Evolutionary conservation across 179 eudicot species (phyloP).

Genomic region (Carnegiea gigantea): DNA sequence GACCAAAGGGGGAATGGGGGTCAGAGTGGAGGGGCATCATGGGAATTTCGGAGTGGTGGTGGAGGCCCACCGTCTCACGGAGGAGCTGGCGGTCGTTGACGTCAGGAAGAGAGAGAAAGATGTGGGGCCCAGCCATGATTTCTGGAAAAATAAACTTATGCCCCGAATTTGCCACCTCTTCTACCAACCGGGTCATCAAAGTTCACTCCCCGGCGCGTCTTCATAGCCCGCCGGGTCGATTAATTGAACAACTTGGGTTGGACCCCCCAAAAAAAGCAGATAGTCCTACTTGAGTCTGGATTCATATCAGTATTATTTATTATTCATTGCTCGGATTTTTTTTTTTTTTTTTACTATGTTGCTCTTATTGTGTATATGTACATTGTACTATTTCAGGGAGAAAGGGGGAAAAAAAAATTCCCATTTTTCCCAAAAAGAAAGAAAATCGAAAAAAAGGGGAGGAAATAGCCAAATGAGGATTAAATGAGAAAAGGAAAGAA

Average conservation of each 20-base stretch:
- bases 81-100: conserved; percentile 55
- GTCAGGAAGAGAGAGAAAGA: conserved; percentile 40
- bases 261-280: background rate
- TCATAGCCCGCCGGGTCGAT: background rate
- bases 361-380: background rate
- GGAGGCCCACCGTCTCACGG: conserved; percentile 50
- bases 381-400: background rate
- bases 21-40: conserved; percentile 54
- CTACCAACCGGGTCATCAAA: conserved; percentile 12
- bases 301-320: background rate
- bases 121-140: conserved; percentile 24
- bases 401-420: background rate
- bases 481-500: too few relatives aligned
- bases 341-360: background rate
- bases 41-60: conserved; percentile 45
- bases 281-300: background rate
- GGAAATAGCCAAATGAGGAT: background rate
- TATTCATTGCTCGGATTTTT: background rate
- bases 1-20: conserved; percentile 36
- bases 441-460: background rate
- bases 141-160: conserved; percentile 37
- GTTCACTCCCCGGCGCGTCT: background rate
- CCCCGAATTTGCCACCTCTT: conserved; percentile 34
- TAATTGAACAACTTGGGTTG: too few relatives aligned
- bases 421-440: background rate